These are phyloP conservation scores for Colletotrichum sp. DNA, from an alignment of 2,329 filamentous ascomycete species.

Conservation along the genomic window DNA sequence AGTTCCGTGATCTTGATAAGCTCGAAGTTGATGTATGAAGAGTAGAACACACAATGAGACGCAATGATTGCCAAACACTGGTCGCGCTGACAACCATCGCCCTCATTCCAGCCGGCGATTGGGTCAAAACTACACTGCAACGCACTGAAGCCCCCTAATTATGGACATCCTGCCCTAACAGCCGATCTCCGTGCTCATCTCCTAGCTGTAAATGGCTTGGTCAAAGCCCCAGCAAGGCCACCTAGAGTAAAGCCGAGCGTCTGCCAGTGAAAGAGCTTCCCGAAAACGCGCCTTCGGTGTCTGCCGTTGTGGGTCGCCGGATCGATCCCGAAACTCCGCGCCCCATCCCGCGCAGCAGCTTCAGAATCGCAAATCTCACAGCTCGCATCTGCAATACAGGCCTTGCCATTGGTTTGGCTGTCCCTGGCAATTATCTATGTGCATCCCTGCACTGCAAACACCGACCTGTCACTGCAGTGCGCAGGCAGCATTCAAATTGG, in stretches of 20 bases:
- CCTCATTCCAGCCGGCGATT: not conserved
- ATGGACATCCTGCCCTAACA: not conserved
- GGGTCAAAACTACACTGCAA: not conserved
- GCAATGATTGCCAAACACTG: not conserved
- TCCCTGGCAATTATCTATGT: rapidly evolving
- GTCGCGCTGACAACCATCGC: not conserved
- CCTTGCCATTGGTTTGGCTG: not conserved
- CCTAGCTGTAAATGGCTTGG: not conserved
- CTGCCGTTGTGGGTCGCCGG: not conserved
- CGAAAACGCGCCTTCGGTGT: not conserved
- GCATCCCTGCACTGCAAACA: not conserved
- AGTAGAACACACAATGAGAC: not conserved
- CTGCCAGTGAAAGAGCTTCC: not conserved
- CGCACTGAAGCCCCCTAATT: not conserved
- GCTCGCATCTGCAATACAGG: not conserved
- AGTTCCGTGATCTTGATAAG: too few species aligned
- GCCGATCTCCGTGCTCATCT: not conserved
- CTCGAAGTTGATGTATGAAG: not conserved
- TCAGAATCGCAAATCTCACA: not conserved
- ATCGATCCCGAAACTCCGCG: not conserved
- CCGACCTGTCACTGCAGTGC: not conserved
- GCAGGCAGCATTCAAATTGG: too few species aligned
- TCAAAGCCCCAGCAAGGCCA: not conserved
- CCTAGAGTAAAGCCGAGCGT: not conserved
- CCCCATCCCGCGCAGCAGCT: not conserved